These are phyloP conservation scores for Phytophthora aleatoria DNA, from an alignment of 352 stramenopile species.

Conservation along the genomic window DNA sequence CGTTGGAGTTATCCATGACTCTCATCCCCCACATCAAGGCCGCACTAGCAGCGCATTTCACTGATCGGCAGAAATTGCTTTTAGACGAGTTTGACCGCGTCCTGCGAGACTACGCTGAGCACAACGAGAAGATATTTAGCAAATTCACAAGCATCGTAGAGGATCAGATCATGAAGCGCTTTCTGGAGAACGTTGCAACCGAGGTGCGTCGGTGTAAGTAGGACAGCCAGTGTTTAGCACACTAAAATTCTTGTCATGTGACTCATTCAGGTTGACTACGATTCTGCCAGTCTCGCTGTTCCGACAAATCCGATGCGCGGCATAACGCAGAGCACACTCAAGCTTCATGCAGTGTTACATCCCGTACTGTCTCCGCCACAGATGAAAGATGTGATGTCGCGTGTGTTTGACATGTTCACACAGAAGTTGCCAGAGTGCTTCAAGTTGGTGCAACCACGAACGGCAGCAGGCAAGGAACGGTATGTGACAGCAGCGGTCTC, in stretches of 20 bases:
- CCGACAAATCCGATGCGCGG: constrained; percentile 90
- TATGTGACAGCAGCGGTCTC: constrained; percentile 26
- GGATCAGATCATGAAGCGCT: constrained; percentile 95
- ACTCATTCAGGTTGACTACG: constrained; percentile 71
- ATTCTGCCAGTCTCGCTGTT: constrained; percentile 57
- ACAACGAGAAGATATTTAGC: constrained; percentile 97
- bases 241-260: constrained; percentile 29
- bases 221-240: constrained; percentile 34
- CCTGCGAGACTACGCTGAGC: constrained; percentile 94
- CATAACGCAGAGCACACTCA: constrained; percentile 94
- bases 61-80: constrained; percentile 95
- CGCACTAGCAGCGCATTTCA: constrained; percentile 94
- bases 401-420: constrained; percentile 88
- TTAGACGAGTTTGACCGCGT: constrained; percentile 96
- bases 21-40: constrained; percentile 96
- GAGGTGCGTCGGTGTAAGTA: constrained; percentile 40
- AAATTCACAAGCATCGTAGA: constrained; percentile 98
- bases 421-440: constrained; percentile 91
- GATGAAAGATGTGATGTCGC: constrained; percentile 95
- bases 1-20: constrained; percentile 92
- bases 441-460: constrained; percentile 81
- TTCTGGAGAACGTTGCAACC: constrained; percentile 75
- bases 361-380: constrained; percentile 93
- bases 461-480: constrained; percentile 70
- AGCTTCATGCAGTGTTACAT: constrained; percentile 95